phyloP scores from a whole-genome alignment of 345 rosid species.

The Cardiospermum halicacabum region DNA sequence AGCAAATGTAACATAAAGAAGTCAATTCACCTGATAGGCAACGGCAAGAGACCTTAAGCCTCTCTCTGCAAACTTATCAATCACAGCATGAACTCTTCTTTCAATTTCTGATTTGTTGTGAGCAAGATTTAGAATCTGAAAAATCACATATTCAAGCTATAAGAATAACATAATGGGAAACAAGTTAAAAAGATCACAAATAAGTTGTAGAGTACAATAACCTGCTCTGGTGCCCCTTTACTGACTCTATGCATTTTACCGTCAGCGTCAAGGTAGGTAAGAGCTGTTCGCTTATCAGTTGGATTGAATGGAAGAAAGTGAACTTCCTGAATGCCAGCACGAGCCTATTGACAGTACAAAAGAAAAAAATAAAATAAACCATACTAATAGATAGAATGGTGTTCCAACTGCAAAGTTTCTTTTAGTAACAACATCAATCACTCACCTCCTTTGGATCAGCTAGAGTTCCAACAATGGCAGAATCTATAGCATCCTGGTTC shows the following conservation, averaged over 20 bases:
- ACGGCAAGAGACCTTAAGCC: conserved; percentile 97
- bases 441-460: conserved; percentile 97
- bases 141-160: conserved; percentile 17
- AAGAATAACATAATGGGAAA: conserved; percentile 11
- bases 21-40: conserved; percentile 70
- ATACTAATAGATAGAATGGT: neutral
- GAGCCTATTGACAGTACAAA: conserved; percentile 51
- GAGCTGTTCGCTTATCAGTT: conserved; percentile 94
- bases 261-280: conserved; percentile 67
- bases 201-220: conserved; percentile 18
- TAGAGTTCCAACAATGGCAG: conserved; percentile 93
- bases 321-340: conserved; percentile 88
- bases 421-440: neutral
- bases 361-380: conserved; percentile 6
- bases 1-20: neutral
- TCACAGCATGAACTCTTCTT: conserved; percentile 85
- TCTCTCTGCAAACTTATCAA: conserved; percentile 93
- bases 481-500: conserved; percentile 96
- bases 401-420: neutral
- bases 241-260: conserved; percentile 98
- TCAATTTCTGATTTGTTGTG: conserved; percentile 88
- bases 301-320: conserved; percentile 99
- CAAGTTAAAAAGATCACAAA: neutral
- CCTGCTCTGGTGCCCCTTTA: conserved; percentile 99
- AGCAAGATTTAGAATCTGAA: conserved; percentile 84